These are phyloP conservation scores for Linnemannia elongata DNA, from an alignment of 192 early-diverging fungal genomes.

Conservation along the genomic window DNA sequence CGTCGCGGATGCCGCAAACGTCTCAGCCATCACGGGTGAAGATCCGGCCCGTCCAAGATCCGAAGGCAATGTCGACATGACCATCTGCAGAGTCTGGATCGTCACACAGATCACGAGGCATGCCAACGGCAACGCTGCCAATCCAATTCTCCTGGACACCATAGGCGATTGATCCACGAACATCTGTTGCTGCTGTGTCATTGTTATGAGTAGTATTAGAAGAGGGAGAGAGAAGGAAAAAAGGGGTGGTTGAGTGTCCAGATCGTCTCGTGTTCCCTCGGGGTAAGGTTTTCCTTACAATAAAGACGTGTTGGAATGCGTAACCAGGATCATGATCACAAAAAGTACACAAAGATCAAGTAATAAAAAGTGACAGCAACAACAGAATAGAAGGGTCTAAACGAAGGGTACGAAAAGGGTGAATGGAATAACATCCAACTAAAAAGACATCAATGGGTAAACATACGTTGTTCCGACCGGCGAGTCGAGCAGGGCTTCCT, in stretches of 20 bases:
- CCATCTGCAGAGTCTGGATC: conserved; percentile 60
- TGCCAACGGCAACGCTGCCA: conserved; percentile 83
- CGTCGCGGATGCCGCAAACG: conserved; percentile 31
- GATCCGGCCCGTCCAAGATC: conserved; percentile 8
- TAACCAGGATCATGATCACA: neutral
- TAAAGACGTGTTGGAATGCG: neutral
- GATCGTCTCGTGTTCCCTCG: neutral
- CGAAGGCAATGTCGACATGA: conserved; percentile 9
- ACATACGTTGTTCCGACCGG: conserved; percentile 59
- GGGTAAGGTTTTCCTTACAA: no score
- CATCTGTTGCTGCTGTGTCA: conserved; percentile 50
- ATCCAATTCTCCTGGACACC: conserved; percentile 85
- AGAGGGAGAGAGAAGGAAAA: neutral
- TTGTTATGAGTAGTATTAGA: neutral
- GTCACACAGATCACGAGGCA: conserved; percentile 77
- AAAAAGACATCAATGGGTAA: neutral
- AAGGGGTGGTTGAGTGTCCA: neutral
- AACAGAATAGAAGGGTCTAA: no score
- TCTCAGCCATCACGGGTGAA: conserved; percentile 18
- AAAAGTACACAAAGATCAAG: conserved; percentile 8
- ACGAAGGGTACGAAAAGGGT: no score
- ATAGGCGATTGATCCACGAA: conserved; percentile 80
- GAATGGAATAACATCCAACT: neutral
- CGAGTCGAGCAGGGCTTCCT: conserved; percentile 62
- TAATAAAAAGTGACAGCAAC: neutral